These are phyloP conservation scores for Auxenochlorella pyrenoidosa DNA, from an alignment of 139 green algal genomes.

Conservation along the genomic window DNA sequence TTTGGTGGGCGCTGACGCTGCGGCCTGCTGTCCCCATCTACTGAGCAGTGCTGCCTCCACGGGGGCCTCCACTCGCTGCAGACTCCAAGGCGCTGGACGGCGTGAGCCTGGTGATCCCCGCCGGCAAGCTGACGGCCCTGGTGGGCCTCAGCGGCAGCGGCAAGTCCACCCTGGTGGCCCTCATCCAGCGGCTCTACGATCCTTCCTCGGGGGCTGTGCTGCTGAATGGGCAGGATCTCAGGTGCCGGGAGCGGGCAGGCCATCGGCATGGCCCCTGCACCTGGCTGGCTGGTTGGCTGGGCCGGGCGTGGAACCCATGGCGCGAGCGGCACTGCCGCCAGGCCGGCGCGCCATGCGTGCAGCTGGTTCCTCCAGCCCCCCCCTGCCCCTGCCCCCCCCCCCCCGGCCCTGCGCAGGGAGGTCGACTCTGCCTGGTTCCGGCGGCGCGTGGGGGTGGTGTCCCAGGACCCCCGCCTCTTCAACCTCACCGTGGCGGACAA, in stretches of 20 bases:
- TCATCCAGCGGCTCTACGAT: conserved; percentile 87
- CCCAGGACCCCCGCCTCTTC: conserved; percentile 80
- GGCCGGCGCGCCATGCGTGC: too few species aligned
- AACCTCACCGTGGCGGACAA: conserved; percentile 71
- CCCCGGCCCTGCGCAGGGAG: conserved; percentile 7
- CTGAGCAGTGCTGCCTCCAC: too few species aligned
- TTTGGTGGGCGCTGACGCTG: too few species aligned
- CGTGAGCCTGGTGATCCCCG: conserved; percentile 66
- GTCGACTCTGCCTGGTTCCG: conserved; percentile 77
- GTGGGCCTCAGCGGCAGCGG: conserved; percentile 73
- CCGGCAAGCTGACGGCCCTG: conserved; percentile 76
- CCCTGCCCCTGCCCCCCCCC: neutral
- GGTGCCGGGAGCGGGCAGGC: neutral
- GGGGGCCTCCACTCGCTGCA: conserved; percentile 24
- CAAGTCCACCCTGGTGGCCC: conserved; percentile 79
- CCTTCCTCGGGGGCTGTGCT: conserved; percentile 53
- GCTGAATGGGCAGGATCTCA: conserved; percentile 22
- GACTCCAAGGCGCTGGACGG: conserved; percentile 54
- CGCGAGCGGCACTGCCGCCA: too few species aligned
- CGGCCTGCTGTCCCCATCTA: too few species aligned
- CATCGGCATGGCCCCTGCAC: too few species aligned
- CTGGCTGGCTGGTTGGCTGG: neutral
- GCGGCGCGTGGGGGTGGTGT: conserved; percentile 71
- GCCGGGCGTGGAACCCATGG: neutral
- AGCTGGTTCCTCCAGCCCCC: too few species aligned